Base-by-base conservation (phyloP, 208 protist species). In the Trypanosoma congolense region DNA sequence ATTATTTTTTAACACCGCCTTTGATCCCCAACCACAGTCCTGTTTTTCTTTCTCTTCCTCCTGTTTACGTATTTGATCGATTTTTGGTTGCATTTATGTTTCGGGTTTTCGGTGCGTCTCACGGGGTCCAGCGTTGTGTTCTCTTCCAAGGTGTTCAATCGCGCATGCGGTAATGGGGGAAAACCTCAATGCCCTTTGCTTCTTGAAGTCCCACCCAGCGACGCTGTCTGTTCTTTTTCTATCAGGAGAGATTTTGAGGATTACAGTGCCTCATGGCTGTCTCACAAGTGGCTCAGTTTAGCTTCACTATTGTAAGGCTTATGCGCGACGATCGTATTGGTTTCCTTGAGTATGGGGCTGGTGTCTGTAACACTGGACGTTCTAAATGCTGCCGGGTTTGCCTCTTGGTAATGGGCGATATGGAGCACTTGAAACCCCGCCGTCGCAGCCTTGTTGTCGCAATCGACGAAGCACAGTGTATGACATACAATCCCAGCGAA, bases 321-420 rank as follows among this genome's bases (percentile, higher is more conserved):
- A 38, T 54, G 29, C 58, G 45, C 42, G 60, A 43, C 3, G 60
- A 50, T 12, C 60, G 44, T 55, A 47, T 93, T 30, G 79, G 79
- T 24, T 64, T 80, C 14, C 69, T 80, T 55, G 77, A 78, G 29
- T 69, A n/a, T 93, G 49, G 86, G 82, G 51, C 80, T 77, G 31
- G 77, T 75, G 2, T 83, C 86, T 8, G 65, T 93, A 29, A 79
- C 86, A 2, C 28, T 89, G n/a, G 80, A 82, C 2, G 65, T 93
- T 44, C 65, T 93, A 24, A 93, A 93, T 45, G 86, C 86, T 14
- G 90, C 86, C 33, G 86, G 82, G 24, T 90, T 89, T 50, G 86
- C 86, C n/a, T 16, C 85, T 93, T 61, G 80, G 86, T 47, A 80
- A 77, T 24, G 86, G 86, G n/a, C 75, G 90, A 33, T 93, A 77